Percentiles rank a stretch among this genome's conserved stretches.
phyloP scores from a whole-genome alignment of 306 rosid species.

The Begonia fuchsioides region DNA sequence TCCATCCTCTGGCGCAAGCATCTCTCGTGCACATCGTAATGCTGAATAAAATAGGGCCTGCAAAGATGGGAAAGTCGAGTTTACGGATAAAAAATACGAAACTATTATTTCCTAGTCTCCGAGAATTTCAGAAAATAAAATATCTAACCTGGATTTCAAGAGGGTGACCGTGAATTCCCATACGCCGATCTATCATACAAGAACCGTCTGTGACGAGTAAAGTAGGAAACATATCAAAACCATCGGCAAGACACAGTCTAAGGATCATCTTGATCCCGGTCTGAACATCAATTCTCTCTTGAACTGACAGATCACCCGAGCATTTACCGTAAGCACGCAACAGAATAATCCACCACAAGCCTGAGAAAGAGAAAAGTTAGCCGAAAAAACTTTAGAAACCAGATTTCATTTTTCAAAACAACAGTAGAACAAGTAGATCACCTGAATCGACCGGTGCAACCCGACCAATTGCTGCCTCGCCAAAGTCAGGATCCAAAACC shows the following conservation, averaged over 20 bases:
- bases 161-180: constrained; percentile 95
- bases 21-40: constrained; percentile 65
- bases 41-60: constrained; percentile 83
- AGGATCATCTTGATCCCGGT: constrained; percentile 85
- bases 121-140: background rate
- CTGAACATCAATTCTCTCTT: constrained; percentile 88
- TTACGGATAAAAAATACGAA: no score
- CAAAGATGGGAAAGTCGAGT: background rate
- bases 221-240: constrained; percentile 90
- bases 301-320: constrained; percentile 66
- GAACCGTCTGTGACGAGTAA: constrained; percentile 73
- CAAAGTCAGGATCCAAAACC: constrained; percentile 85
- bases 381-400: constrained; percentile 9
- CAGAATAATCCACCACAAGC: constrained; percentile 88
- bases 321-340: constrained; percentile 79
- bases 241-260: constrained; percentile 75
- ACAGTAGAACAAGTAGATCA: constrained; percentile 11
- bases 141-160: constrained; percentile 61
- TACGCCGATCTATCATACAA: constrained; percentile 89
- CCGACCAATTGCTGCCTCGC: constrained; percentile 94
- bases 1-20: constrained; percentile 76
- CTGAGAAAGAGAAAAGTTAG: constrained; percentile 20
- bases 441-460: constrained; percentile 93
- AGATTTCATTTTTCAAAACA: constrained; percentile 1
- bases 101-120: background rate